Percentiles rank a stretch among this genome's conserved stretches.
Conservation (phyloP, 176 grass and related monocot species). For the Panicum miliaceum region DNA sequence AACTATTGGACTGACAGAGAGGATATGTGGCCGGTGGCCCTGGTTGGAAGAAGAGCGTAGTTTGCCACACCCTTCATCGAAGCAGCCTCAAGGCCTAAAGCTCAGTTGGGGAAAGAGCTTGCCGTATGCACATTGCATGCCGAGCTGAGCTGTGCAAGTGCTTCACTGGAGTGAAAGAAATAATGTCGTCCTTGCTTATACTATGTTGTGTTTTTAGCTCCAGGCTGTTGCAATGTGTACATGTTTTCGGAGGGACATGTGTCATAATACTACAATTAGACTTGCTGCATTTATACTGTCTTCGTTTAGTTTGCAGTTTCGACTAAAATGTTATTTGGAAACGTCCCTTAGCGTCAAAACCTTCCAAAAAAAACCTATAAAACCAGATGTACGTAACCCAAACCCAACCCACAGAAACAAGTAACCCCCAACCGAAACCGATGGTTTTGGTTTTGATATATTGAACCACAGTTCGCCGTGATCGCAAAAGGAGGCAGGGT, state of each 20-base stretch:
- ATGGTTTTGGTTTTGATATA: too few relatives aligned
- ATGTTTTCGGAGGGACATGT: not conserved
- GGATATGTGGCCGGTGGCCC: not conserved
- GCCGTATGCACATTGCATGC: not conserved
- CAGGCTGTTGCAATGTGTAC: not conserved
- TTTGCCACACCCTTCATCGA: not conserved
- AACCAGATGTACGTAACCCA: too few relatives aligned
- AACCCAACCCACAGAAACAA: too few relatives aligned
- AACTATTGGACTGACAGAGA: not conserved
- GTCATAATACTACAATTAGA: not conserved
- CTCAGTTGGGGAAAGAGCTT: not conserved
- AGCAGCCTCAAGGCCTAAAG: not conserved
- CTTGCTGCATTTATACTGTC: too few relatives aligned
- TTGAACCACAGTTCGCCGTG: too few relatives aligned
- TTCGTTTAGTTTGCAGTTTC: not conserved
- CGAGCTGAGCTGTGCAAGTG: not conserved
- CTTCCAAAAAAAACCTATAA: not conserved
- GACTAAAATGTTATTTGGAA: not conserved
- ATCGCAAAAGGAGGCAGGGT: too few relatives aligned
- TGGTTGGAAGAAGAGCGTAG: not conserved
- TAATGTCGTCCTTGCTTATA: not conserved
- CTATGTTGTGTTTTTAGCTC: not conserved
- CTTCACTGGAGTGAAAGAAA: constrained; percentile 9
- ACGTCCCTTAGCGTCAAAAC: not conserved
- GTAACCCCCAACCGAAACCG: too few relatives aligned